These are phyloP conservation scores for Aspergillus sp. DNA, from an alignment of 2,329 filamentous ascomycete species.

Conservation along the genomic window DNA sequence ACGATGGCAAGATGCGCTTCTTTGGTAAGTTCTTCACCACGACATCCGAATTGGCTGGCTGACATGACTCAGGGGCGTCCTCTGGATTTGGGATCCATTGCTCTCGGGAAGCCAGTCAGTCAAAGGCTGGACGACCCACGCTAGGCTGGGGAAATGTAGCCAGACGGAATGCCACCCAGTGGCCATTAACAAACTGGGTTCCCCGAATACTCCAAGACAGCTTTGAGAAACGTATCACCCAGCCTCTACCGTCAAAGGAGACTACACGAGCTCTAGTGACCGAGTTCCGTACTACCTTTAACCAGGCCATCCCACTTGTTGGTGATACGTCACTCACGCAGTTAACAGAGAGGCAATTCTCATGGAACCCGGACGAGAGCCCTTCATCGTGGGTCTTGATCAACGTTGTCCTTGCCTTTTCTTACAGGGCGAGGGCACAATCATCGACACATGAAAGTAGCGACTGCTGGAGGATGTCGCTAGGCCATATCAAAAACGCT, in stretches of 20 bases:
- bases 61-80: not conserved
- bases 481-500: not conserved
- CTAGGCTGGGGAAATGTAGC: not conserved
- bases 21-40: not conserved
- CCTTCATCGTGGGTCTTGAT: not conserved
- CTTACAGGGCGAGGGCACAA: not conserved
- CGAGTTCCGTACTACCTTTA: not conserved
- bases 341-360: not conserved
- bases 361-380: not conserved
- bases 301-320: not conserved
- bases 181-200: not conserved
- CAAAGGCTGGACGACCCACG: not conserved
- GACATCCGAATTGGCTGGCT: not conserved
- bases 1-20: not conserved
- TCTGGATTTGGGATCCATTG: not conserved
- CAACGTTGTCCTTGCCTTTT: not conserved
- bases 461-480: not conserved
- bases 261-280: not conserved
- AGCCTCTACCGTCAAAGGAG: not conserved
- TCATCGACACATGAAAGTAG: not conserved
- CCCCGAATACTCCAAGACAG: not conserved
- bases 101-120: not conserved
- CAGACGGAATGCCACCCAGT: not conserved
- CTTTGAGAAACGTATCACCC: not conserved
- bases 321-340: not conserved